Evolutionary conservation across 345 rosid genomes (phyloP).

Genomic region (Populus nigra): DNA sequence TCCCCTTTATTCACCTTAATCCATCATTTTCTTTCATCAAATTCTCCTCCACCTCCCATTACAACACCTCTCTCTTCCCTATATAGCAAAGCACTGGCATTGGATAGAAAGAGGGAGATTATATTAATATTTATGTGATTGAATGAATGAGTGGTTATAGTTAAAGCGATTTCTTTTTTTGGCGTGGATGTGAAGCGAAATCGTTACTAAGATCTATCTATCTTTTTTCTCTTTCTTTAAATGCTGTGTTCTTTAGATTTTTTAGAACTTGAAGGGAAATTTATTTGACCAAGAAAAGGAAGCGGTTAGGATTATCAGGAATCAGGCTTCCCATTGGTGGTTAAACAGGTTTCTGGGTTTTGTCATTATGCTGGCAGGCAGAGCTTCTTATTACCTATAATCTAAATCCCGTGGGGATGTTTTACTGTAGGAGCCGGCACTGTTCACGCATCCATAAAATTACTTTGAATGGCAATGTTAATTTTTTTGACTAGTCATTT

Average conservation of each 20-base stretch:
- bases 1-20: conserved; percentile 8
- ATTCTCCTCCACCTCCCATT: not conserved
- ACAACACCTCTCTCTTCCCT: not conserved
- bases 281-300: not conserved
- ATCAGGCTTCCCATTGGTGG: conserved; percentile 7
- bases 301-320: not conserved
- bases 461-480: too few relatives aligned
- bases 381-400: not conserved
- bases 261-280: not conserved
- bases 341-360: not conserved
- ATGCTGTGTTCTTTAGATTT: not conserved
- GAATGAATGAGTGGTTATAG: conserved; percentile 3
- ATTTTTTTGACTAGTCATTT: too few relatives aligned
- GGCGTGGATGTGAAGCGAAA: not conserved
- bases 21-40: conserved; percentile 18
- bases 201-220: not conserved
- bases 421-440: too few relatives aligned
- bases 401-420: too few relatives aligned
- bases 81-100: not conserved
- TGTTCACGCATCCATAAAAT: too few relatives aligned
- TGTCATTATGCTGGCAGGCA: not conserved
- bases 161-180: not conserved
- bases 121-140: not conserved
- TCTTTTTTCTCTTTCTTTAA: not conserved
- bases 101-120: not conserved